A percentile compares a stretch with the other conserved stretches of the same genome.
Conservation (phyloP, 139 green algal species). For the Limnomonas spitsbergensis region DNA sequence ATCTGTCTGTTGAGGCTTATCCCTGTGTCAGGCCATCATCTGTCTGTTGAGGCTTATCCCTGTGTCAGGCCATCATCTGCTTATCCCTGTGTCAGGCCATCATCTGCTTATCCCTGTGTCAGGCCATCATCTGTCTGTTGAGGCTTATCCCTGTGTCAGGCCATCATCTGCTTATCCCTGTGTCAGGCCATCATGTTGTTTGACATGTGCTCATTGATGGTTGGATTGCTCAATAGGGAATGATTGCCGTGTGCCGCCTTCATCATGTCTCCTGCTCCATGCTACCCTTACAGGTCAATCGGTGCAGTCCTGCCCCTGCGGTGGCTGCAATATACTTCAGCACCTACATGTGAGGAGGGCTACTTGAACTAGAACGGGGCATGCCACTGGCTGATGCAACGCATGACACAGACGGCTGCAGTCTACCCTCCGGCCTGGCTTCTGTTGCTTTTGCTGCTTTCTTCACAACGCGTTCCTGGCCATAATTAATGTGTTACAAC, state of each 20-base stretch:
- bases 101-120: neutral
- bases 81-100: too few species aligned
- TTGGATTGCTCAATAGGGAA: neutral
- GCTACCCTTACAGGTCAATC: neutral
- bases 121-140: neutral
- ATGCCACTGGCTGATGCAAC: neutral
- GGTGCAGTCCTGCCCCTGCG: constrained; percentile 18
- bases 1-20: too few species aligned
- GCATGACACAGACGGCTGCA: neutral
- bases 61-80: too few species aligned
- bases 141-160: neutral
- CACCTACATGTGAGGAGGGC: constrained; percentile 29
- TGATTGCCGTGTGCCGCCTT: neutral
- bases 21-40: too few species aligned
- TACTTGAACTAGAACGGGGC: neutral
- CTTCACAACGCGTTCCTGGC: too few species aligned
- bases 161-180: neutral
- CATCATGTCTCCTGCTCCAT: neutral
- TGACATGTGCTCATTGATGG: neutral
- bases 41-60: too few species aligned
- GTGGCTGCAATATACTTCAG: constrained; percentile 27
- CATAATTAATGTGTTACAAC: too few species aligned
- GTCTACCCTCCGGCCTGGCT: neutral
- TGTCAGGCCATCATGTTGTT: too few species aligned
- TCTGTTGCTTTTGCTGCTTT: neutral